Base-by-base conservation (phyloP, 768 basidiomycete species). In the Suillus alpinus region DNA sequence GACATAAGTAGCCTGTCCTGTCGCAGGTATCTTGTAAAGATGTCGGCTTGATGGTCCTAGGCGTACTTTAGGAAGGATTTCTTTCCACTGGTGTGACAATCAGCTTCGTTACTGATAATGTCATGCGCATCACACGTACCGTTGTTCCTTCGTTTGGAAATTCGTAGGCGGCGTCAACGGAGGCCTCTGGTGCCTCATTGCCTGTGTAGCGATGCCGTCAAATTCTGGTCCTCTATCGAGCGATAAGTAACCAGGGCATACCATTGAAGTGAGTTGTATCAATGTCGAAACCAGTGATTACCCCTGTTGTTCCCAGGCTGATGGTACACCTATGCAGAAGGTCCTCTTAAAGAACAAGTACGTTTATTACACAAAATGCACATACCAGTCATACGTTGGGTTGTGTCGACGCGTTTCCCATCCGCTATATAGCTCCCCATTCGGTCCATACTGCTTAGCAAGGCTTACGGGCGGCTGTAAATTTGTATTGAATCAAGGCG, bases 391-490 rank as follows among this genome's bases (percentile, higher is more conserved):
- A 68, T 87, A 84, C 1, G 81, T 69, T 1, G 89, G 86, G 74
- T 97, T 98, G 75, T 99, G 97, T 66, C 97, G 77, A 43, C 94
- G 79, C 29, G 82, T 84, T 73, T 99, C 97, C 97, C 97, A 99
- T 57, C 95, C 97, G 64, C 89, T 92, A 73, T 82, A 98, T 29
- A 98, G 76, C 0, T 96, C 96, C 23, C 97, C 97, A 44, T 95
- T 96, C 2, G 94, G 92, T 7, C 96, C 96, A 67, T 95, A 99
- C 66, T 95, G 93, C n/a, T 96, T 97, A 73, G 95, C 94, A 69
- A 97, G 75, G 65, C 87, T 93, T 6, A 82, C 83, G 26, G 95
- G 86, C 6, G 95, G 91, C 95, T 97, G 65, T 55, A 60, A 23
- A 44, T 39, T 52, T 51, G 63, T 31, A 13, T 39, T 32, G 39